phyloP scores from a whole-genome alignment of 2,329 filamentous ascomycete genomes.

The Clathrospora elynae region DNA sequence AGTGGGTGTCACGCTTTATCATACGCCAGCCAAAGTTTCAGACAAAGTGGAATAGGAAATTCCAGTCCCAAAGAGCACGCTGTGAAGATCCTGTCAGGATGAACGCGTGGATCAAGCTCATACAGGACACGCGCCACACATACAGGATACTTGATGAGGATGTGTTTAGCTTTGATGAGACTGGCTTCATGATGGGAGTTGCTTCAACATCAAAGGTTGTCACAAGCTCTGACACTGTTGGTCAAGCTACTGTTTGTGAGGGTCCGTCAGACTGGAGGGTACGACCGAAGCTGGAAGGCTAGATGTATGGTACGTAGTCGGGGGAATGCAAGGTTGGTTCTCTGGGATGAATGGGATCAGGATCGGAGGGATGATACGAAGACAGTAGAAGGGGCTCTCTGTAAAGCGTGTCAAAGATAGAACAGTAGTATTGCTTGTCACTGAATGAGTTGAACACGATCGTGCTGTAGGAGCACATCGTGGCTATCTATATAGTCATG shows the following conservation, averaged over 20 bases:
- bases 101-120: conserved; percentile 10
- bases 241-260: conserved; percentile 7
- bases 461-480: too few species aligned
- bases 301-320: too few species aligned
- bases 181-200: conserved; percentile 16
- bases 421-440: too few species aligned
- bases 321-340: too few species aligned
- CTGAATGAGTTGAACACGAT: too few species aligned
- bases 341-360: too few species aligned
- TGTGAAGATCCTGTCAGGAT: conserved; percentile 13
- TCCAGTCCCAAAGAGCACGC: conserved; percentile 8
- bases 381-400: too few species aligned
- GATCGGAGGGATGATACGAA: too few species aligned
- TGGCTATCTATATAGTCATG: too few species aligned
- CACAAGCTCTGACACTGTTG: conserved; percentile 7
- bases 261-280: not conserved
- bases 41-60: conserved; percentile 14
- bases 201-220: too few species aligned
- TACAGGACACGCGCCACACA: conserved; percentile 11
- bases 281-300: too few species aligned
- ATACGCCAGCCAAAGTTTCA: conserved; percentile 12
- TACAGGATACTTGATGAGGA: conserved; percentile 14
- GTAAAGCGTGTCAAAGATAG: too few species aligned
- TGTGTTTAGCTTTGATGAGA: conserved; percentile 25
- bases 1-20: conserved; percentile 10